Conservation (phyloP, 768 basidiomycete species). For the Xerocomellus intermedius region DNA sequence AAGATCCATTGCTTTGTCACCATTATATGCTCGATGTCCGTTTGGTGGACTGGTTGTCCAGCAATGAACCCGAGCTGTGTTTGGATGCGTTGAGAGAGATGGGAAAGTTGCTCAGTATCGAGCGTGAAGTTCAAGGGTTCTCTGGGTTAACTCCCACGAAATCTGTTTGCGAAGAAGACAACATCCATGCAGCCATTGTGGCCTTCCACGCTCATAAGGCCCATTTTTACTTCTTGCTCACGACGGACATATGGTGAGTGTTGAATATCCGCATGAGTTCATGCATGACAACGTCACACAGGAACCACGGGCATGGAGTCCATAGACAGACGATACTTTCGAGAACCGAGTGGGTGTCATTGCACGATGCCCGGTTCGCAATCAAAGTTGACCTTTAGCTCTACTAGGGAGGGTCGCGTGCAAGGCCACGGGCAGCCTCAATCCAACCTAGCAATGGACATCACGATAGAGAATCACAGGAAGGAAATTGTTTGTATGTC, state of each 20-base stretch:
- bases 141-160: not conserved
- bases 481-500: not conserved
- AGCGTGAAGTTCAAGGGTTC: not conserved
- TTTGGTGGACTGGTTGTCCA: conserved; percentile 5
- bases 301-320: not conserved
- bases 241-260: conserved; percentile 10
- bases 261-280: not conserved
- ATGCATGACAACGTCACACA: not conserved
- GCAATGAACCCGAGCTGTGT: not conserved
- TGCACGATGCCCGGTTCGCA: too few relatives aligned
- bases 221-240: conserved; percentile 12
- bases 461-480: not conserved
- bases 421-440: not conserved
- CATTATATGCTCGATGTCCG: conserved; percentile 2
- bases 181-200: not conserved
- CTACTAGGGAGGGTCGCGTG: not conserved
- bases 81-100: conserved; percentile 2
- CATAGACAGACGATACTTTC: too few relatives aligned
- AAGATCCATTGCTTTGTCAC: not conserved
- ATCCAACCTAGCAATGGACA: too few relatives aligned
- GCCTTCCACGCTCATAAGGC: conserved; percentile 2
- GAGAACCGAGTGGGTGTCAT: not conserved
- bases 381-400: not conserved
- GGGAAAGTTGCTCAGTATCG: not conserved
- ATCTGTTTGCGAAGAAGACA: not conserved